Conservation (phyloP, 495 filamentous ascomycete species). For the Symbiotaphrina buchneri region DNA sequence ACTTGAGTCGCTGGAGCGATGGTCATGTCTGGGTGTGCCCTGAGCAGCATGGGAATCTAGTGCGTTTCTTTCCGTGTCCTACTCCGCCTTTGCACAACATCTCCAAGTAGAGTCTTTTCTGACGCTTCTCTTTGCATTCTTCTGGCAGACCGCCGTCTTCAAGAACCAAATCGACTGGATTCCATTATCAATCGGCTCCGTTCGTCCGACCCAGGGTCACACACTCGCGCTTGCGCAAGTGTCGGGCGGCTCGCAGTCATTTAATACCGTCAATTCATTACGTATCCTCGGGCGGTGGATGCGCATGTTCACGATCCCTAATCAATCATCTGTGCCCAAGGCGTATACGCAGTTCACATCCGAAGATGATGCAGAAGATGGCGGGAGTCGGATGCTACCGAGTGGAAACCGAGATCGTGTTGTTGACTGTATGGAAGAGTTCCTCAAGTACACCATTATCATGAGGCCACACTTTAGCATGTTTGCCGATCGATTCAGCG, state of each 20-base stretch:
- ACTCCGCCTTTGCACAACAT: not conserved
- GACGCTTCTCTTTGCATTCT: no score
- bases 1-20: slow-evolving; percentile 42
- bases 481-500: slow-evolving; percentile 44
- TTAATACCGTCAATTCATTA: slow-evolving; percentile 53
- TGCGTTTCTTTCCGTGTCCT: slow-evolving; percentile 10
- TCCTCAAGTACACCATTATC: slow-evolving; percentile 50
- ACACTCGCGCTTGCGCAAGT: slow-evolving; percentile 45
- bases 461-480: slow-evolving; percentile 37
- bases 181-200: slow-evolving; percentile 33
- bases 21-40: slow-evolving; percentile 48
- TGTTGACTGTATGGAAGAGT: slow-evolving; percentile 61
- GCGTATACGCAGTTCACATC: slow-evolving; percentile 41
- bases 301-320: slow-evolving; percentile 55
- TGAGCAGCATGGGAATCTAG: slow-evolving; percentile 50
- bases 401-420: slow-evolving; percentile 41
- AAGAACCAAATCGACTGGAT: slow-evolving; percentile 67
- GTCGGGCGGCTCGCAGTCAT: slow-evolving; percentile 43
- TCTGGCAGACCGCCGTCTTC: slow-evolving; percentile 36
- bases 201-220: slow-evolving; percentile 46
- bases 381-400: slow-evolving; percentile 28
- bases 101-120: slow-evolving; percentile 1
- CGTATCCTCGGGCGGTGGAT: slow-evolving; percentile 54
- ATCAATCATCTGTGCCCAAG: slow-evolving; percentile 41
- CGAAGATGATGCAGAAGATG: slow-evolving; percentile 23